Conservation (phyloP, 108 stramenopile genomes). For the Cyclotella atomus region DNA sequence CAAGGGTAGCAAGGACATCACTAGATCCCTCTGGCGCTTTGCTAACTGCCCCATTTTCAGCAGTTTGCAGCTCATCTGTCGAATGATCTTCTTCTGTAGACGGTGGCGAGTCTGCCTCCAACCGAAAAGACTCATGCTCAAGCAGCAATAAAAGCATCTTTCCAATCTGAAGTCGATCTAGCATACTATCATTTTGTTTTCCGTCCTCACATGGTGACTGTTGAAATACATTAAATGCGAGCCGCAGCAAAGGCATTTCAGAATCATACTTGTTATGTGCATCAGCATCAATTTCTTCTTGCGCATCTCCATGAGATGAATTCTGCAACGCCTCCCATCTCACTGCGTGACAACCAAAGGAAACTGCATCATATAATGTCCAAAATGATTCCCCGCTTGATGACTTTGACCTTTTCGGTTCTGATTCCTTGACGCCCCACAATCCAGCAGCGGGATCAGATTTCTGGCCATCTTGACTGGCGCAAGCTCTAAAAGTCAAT, state of each 20-base stretch:
- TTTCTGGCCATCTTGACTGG: constrained; percentile 26
- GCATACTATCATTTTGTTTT: constrained; percentile 11
- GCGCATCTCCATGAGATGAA: constrained; percentile 13
- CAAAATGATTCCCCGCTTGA: constrained; percentile 40
- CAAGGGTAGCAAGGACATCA: constrained; percentile 17
- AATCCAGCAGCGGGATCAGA: not conserved
- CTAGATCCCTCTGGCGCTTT: constrained; percentile 11
- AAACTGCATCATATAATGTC: constrained; percentile 77
- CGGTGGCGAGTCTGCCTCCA: constrained; percentile 61
- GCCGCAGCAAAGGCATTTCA: constrained; percentile 44
- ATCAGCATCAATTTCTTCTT: constrained; percentile 1
- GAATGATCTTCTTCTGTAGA: constrained; percentile 6
- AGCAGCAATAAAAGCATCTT: constrained; percentile 67
- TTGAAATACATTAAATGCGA: constrained; percentile 47
- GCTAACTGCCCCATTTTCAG: constrained; percentile 8
- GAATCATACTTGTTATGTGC: constrained; percentile 21
- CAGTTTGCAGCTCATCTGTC: constrained; percentile 9
- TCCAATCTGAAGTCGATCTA: constrained; percentile 62
- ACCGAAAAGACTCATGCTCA: constrained; percentile 72
- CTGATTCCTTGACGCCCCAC: not conserved
- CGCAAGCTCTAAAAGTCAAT: constrained; percentile 63
- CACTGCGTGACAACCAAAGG: constrained; percentile 84
- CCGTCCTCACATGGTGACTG: constrained; percentile 33
- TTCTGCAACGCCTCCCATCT: constrained; percentile 39
- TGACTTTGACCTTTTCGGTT: not conserved